A percentile compares a stretch with the other conserved stretches of the same genome.
Evolutionary conservation across 768 basidiomycete species (phyloP).

Genomic region (Butyriboletus loyo): DNA sequence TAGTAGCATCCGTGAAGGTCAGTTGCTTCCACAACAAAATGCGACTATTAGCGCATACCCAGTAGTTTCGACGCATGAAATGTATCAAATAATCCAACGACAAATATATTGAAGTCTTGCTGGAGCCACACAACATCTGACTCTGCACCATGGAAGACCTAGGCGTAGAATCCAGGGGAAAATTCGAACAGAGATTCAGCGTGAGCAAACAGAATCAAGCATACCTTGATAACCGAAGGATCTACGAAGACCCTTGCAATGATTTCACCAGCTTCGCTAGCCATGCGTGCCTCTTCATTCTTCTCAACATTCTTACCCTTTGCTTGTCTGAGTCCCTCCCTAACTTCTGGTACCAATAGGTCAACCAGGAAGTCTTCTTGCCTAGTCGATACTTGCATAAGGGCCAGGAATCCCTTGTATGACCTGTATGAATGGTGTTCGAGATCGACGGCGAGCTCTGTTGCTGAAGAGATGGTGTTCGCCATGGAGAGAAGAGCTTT

Average conservation of each 20-base stretch:
- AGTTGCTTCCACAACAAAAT: not conserved
- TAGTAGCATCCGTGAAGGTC: conserved; percentile 23
- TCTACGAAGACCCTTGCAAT: conserved; percentile 57
- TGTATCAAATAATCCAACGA: conserved; percentile 97
- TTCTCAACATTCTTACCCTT: conserved; percentile 36
- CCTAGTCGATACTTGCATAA: conserved; percentile 90
- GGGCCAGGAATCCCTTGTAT: conserved; percentile 83
- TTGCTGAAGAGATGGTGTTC: conserved; percentile 55
- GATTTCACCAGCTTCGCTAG: conserved; percentile 46
- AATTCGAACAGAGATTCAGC: not conserved
- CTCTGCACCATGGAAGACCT: conserved; percentile 95
- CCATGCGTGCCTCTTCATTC: conserved; percentile 15
- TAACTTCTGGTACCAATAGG: conserved; percentile 54
- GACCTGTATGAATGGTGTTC: conserved; percentile 91
- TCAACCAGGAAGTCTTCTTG: conserved; percentile 88
- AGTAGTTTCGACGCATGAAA: conserved; percentile 90
- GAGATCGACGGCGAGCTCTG: conserved; percentile 89
- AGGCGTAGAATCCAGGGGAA: not conserved
- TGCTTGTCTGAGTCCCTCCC: conserved; percentile 68
- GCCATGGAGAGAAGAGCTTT: conserved; percentile 61
- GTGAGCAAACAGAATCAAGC: conserved; percentile 11
- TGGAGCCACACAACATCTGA: conserved; percentile 96
- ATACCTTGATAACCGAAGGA: conserved; percentile 79
- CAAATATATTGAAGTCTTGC: conserved; percentile 89
- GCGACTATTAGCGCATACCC: conserved; percentile 37